These are phyloP conservation scores for Hygrocybe punicea DNA, from an alignment of 768 basidiomycete species.

Conservation along the genomic window DNA sequence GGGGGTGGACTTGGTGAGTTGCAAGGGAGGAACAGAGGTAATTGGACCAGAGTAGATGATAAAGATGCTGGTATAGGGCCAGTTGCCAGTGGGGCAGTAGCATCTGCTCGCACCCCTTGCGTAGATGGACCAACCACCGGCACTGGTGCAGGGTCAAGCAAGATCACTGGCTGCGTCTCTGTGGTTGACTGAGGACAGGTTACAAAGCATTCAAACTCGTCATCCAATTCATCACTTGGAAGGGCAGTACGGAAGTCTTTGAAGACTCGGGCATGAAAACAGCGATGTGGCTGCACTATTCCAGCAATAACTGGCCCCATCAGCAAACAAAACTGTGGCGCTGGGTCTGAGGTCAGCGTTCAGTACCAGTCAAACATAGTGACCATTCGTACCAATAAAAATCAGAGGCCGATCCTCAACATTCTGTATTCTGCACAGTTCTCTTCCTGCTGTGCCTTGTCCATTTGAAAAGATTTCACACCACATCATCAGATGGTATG, in stretches of 20 bases:
- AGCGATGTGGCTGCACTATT: neutral
- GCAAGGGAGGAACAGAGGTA: neutral
- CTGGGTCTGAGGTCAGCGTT: neutral
- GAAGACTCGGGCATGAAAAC: conserved; percentile 1
- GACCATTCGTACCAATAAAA: neutral
- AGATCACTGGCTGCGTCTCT: no score
- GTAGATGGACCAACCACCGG: no score
- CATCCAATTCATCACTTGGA: neutral
- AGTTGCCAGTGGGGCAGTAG: no score
- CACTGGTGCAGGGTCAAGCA: no score
- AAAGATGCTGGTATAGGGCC: no score
- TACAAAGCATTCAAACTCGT: neutral
- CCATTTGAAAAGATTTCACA: neutral
- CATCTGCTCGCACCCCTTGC: no score
- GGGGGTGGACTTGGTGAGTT: neutral
- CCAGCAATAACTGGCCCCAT: neutral
- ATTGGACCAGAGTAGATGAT: no score
- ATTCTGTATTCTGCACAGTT: neutral
- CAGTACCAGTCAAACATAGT: neutral
- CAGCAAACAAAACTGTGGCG: neutral
- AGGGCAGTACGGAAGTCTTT: neutral
- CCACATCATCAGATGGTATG: neutral
- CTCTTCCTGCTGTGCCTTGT: neutral
- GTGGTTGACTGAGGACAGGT: neutral
- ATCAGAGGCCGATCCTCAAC: neutral